A percentile compares a stretch with the other conserved stretches of the same genome.
phyloP scores from a whole-genome alignment of 345 rosid genomes.

The Leavenworthia alabamica region DNA sequence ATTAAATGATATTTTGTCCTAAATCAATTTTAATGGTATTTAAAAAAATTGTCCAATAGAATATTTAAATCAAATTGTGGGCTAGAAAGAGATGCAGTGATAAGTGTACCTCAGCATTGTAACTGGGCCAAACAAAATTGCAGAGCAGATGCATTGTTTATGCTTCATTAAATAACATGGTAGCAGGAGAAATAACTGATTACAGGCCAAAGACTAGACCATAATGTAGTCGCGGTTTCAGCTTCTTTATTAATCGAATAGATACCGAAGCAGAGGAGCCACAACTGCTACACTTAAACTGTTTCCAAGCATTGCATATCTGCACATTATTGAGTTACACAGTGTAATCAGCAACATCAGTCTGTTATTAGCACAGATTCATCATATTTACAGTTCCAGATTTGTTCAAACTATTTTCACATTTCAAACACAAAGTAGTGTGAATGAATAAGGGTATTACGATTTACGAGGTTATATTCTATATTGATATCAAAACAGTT shows the following conservation, averaged over 20 bases:
- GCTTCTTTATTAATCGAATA: constrained; percentile 35
- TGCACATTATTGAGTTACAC: constrained; percentile 27
- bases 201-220: background rate
- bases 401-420: background rate
- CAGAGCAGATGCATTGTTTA: background rate
- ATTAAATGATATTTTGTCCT: too few species aligned
- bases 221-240: background rate
- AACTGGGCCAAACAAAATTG: too few species aligned
- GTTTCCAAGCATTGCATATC: constrained; percentile 91
- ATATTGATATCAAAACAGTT: background rate
- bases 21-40: too few species aligned
- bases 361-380: background rate
- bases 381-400: background rate
- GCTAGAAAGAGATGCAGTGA: too few species aligned
- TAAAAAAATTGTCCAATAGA: too few species aligned
- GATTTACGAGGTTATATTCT: background rate
- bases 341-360: background rate
- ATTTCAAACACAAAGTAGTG: background rate
- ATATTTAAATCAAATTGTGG: too few species aligned
- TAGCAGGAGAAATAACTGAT: background rate
- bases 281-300: constrained; percentile 88
- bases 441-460: background rate
- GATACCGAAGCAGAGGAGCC: constrained; percentile 65
- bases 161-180: background rate
- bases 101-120: too few species aligned